Evolutionary conservation across 2,329 filamentous ascomycete species (phyloP), one percentile per base, ranked within the genome.

Genomic region (Colletotrichum aenigma): DNA sequence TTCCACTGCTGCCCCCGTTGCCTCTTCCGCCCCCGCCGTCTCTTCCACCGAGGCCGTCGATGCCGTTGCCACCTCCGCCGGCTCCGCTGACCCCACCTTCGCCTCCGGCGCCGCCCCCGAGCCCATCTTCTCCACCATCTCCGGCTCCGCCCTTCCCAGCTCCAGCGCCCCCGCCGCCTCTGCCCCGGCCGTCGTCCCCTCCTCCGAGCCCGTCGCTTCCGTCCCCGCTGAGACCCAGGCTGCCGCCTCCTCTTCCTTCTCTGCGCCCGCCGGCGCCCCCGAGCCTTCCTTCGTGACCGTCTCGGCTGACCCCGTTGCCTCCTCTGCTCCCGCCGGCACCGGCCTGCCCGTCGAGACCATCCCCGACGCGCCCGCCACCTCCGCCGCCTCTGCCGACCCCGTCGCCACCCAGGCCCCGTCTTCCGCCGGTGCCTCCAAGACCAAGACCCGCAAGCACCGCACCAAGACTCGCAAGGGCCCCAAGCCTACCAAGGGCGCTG

Each of bases 91-190:
- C 32, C 73, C 73, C 7, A 64, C 56, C 15, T 72, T 75, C 56
- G 36, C 62, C 30, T 13, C 69, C 26, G 73, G 69, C 70, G 28
- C 43, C 16, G 30, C 69, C 43, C 73, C 73, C 12, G 43, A 64
- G 58, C 73, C 73, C 28, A 56, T 73, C 56, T 75, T 68, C 56
- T 36, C 34, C 56, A 72, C 69, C 30, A 32, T 75, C 30, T 75
- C 73, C 69, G 73, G 73, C 28, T 7, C 56, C 32, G 67, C 32
- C 26, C 43, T 38, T n/a, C 67, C 67, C 26, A 70, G 67, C 67
- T 38, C 73, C 38, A 72, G 55, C 67, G 61, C 58, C n/a, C 67
- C 71, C 16, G 62, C 52, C 9, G 36, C 28, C 28, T 21, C 58
- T 21, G 18, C 6, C 38, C 56, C 60, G 12, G 60, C 61, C 15